A percentile compares a stretch with the other conserved stretches of the same genome.
These are phyloP conservation scores for Nepenthes gracilis DNA, from an alignment of 148 eudicot species.

Conservation along the genomic window DNA sequence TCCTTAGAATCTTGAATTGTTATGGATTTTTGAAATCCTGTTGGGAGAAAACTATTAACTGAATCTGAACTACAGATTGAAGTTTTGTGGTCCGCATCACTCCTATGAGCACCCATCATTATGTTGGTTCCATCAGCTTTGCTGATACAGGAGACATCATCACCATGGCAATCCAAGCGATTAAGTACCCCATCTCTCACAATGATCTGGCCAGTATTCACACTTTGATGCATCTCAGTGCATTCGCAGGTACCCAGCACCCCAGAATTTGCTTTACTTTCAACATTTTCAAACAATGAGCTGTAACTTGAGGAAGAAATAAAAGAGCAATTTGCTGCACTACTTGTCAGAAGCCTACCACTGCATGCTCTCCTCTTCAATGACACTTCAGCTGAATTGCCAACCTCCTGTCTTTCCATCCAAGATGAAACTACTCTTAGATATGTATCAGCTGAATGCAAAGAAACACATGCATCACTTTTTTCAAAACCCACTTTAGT, in stretches of 20 bases:
- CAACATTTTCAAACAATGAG: conserved; percentile 10
- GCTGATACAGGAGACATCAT: conserved; percentile 13
- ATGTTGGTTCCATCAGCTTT: conserved; percentile 8
- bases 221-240: conserved; percentile 7
- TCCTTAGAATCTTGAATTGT: conserved; percentile 3
- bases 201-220: conserved; percentile 1
- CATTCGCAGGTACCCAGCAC: conserved; percentile 4
- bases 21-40: conserved; percentile 5
- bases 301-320: conserved; percentile 11
- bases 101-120: neutral
- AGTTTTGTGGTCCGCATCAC: conserved; percentile 12
- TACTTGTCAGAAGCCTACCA: conserved; percentile 2
- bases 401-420: conserved; percentile 3
- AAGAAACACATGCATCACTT: conserved; percentile 5
- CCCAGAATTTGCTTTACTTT: conserved; percentile 1
- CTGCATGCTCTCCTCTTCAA: neutral
- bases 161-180: conserved; percentile 12
- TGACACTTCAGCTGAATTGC: conserved; percentile 1
- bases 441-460: conserved; percentile 1
- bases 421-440: conserved; percentile 3
- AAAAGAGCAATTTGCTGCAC: conserved; percentile 8
- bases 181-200: neutral
- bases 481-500: neutral
- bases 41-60: conserved; percentile 8
- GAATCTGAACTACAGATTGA: conserved; percentile 9